These are phyloP conservation scores for Chalciporus pseudorubinellus DNA, from an alignment of 768 basidiomycete species.

Conservation along the genomic window DNA sequence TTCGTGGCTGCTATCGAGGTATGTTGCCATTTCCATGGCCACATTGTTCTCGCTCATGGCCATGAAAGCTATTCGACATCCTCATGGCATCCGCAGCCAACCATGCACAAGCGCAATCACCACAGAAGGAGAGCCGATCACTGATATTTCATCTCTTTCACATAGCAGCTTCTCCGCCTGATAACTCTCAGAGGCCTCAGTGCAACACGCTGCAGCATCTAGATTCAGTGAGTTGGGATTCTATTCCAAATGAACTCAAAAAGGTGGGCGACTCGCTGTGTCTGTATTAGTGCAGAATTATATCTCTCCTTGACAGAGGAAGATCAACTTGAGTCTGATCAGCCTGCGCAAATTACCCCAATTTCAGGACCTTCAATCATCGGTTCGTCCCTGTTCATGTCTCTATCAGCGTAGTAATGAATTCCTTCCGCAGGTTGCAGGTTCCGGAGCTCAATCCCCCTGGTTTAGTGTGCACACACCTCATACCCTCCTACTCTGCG, in stretches of 20 bases:
- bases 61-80: conserved; percentile 43
- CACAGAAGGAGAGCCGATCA: conserved; percentile 28
- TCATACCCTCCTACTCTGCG: conserved; percentile 47
- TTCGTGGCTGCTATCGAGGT: conserved; percentile 72
- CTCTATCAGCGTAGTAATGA: background rate
- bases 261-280: conserved; percentile 41
- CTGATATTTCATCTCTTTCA: conserved; percentile 54
- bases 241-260: conserved; percentile 56
- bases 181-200: conserved; percentile 49
- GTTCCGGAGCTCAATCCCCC: conserved; percentile 38
- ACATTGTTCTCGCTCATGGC: conserved; percentile 12
- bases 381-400: conserved; percentile 36
- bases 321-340: conserved; percentile 56
- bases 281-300: background rate
- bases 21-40: conserved; percentile 4
- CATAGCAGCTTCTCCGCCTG: conserved; percentile 56
- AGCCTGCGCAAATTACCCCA: conserved; percentile 43
- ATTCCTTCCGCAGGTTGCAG: conserved; percentile 31
- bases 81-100: conserved; percentile 20
- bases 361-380: conserved; percentile 50
- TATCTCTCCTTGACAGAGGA: conserved; percentile 41
- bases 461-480: conserved; percentile 55
- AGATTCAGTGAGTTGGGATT: conserved; percentile 58
- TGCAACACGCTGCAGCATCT: conserved; percentile 49
- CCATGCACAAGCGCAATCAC: conserved; percentile 17